Conservation (phyloP, 495 filamentous ascomycete species). For the Coniosporium apollinis region DNA sequence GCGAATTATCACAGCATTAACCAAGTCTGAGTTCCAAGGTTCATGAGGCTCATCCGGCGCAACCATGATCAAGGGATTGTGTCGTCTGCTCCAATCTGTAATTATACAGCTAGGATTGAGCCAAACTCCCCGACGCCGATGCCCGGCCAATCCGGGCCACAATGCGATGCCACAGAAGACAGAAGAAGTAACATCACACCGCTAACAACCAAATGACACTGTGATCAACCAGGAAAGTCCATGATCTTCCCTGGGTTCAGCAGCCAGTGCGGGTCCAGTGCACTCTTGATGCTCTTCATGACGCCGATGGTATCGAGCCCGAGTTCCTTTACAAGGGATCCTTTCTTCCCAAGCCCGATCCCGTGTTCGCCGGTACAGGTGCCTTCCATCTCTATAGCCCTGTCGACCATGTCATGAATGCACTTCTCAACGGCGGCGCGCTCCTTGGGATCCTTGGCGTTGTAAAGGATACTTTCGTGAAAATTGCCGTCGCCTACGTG, state of each 20-base stretch:
- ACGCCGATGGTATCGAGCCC: conserved; percentile 62
- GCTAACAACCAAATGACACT: no score
- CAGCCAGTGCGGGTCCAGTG: conserved; percentile 80
- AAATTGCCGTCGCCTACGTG: conserved; percentile 84
- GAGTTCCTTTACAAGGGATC: conserved; percentile 62
- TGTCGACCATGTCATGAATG: conserved; percentile 75
- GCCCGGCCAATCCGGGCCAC: no score
- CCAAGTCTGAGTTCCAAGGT: background rate
- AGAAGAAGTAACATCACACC: no score
- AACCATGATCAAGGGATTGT: background rate
- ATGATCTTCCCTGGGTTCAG: conserved; percentile 80
- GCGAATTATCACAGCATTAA: no score
- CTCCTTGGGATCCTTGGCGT: conserved; percentile 48
- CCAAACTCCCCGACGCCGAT: background rate
- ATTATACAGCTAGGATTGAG: background rate
- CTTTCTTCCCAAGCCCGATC: conserved; percentile 77
- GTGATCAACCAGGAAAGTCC: background rate
- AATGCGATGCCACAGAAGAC: no score
- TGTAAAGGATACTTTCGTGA: conserved; percentile 78
- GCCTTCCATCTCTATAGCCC: conserved; percentile 82
- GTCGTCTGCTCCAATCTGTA: background rate
- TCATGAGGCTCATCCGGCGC: background rate
- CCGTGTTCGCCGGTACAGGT: conserved; percentile 88
- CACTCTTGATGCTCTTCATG: conserved; percentile 70
- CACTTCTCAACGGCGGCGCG: conserved; percentile 55